These are phyloP conservation scores for Pseudocercospora fijiensis DNA, from an alignment of 2,329 filamentous ascomycete species.

Conservation along the genomic window DNA sequence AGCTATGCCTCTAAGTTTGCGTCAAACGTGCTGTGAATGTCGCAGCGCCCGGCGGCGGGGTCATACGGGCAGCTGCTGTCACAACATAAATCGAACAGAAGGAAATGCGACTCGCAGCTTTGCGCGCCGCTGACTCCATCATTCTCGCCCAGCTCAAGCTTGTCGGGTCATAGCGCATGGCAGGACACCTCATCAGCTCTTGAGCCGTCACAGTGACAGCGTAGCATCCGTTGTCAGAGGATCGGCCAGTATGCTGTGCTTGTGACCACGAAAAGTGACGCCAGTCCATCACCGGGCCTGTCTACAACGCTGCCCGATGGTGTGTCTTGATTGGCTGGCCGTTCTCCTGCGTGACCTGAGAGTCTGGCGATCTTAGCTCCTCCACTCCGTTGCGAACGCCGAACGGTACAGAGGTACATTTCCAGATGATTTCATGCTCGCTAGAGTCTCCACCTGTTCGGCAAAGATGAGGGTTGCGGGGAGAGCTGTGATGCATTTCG, in stretches of 20 bases:
- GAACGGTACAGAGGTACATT: neutral
- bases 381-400: neutral
- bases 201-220: conserved; percentile 2
- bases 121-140: neutral
- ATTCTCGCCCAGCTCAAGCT: neutral
- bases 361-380: conserved; percentile 5
- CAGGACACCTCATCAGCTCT: neutral
- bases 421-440: neutral
- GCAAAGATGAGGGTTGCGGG: neutral
- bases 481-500: neutral
- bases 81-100: neutral
- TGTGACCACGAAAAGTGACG: conserved; percentile 12
- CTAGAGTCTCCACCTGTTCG: neutral
- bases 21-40: neutral
- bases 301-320: neutral
- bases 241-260: conserved; percentile 1
- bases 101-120: neutral
- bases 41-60: neutral
- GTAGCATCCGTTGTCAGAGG: neutral
- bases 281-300: conserved; percentile 7
- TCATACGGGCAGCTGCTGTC: neutral
- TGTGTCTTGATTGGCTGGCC: conserved; percentile 1
- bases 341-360: conserved; percentile 3
- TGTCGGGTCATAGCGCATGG: conserved; percentile 2
- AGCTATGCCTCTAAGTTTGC: conserved; percentile 16